Base-by-base conservation (phyloP, 2,329 filamentous ascomycete species). In the Thermomyces lanuginosus region DNA sequence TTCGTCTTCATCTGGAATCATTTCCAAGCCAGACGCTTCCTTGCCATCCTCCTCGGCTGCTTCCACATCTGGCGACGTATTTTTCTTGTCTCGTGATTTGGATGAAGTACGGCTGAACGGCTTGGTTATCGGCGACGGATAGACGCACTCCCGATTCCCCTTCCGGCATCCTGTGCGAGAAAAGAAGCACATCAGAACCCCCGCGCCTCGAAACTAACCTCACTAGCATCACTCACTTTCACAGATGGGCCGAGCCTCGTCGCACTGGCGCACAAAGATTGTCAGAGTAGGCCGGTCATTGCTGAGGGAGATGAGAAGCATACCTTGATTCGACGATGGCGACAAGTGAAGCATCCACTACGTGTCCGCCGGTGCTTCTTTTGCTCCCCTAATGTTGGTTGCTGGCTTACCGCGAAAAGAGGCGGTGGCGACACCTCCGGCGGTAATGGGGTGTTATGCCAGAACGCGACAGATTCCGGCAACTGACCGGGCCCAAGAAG, bases 311-410 rank as follows among this genome's bases (percentile, higher is more conserved):
- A 23, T 23, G 6, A 19, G 15, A 9, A 15, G 23, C 27, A 35
- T 45, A 69, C 66, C 62, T 75, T 95, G 27, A 95, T 84, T 50
- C 89, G 71, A 39, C 89, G 70, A 42, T 75, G 76, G 32, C 89
- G 70, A 53, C 89, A 98, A 24, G 84, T 95, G 47, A 70, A 93
- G 56, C 89, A 98, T 15, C 89, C 89, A 36, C 83, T 93, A 41
- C 89, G 69, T 22, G 89, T 95, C 40, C 89, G 72, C 35, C 84
- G 76, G 50, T 95, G 86, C 54, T 95, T 95, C 39, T 91, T 77
- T 44, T 78, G 75, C 35, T 91, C 79, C 15, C 49, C 16, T 24
- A 28, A 11, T 9, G 10, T 16, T 13, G 10, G 9, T 23, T 22
- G 23, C 16, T 25, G 13, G 13, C 12, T 26, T n/a, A n/a, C n/a